phyloP scores from a whole-genome alignment of 2,329 filamentous ascomycete genomes.

The Calonectria fujianensis region DNA sequence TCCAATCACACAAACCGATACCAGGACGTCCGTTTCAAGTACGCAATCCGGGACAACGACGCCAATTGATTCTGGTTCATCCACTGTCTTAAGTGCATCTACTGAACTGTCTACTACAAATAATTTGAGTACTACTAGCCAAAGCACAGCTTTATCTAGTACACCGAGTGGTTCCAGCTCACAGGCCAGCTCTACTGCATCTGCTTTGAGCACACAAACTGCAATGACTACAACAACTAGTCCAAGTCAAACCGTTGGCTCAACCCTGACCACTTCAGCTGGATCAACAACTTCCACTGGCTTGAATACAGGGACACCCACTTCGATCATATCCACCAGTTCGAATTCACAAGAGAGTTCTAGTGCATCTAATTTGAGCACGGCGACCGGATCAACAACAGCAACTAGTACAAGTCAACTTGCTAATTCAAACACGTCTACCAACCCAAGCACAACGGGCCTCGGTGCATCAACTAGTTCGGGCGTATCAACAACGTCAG shows the following conservation, averaged over 20 bases:
- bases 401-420: no score
- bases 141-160: not conserved
- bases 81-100: no score
- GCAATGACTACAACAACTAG: no score
- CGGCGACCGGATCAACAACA: no score
- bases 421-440: no score
- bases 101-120: not conserved
- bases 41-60: not conserved
- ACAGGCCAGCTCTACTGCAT: not conserved
- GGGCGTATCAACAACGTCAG: no score
- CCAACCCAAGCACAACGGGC: no score
- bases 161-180: not conserved
- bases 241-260: not conserved
- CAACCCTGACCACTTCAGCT: not conserved
- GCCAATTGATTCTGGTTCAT: not conserved
- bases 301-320: not conserved
- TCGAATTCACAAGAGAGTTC: not conserved
- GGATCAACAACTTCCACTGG: not conserved
- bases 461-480: no score
- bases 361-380: not conserved
- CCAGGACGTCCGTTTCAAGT: not conserved
- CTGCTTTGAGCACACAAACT: no score
- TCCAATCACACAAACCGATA: not conserved
- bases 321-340: not conserved
- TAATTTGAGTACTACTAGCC: not conserved